Evolutionary conservation across 108 stramenopile species (phyloP).

Genomic region (Mayamaea pseudoterrestris): DNA sequence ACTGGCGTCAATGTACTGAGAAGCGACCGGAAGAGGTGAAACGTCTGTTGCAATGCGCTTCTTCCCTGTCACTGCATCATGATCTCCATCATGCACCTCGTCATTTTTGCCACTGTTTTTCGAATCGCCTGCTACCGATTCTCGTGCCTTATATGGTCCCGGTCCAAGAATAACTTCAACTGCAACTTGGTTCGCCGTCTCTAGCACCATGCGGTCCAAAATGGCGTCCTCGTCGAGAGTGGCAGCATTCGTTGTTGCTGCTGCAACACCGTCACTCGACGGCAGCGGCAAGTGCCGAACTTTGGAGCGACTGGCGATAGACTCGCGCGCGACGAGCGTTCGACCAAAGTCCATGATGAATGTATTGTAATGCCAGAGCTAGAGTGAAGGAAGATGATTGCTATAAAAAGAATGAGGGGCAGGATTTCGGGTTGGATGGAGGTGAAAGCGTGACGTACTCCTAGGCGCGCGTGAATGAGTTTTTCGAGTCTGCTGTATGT

Average conservation of each 20-base stretch:
- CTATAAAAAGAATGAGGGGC: no score
- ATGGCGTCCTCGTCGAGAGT: conserved; percentile 1
- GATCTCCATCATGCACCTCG: no score
- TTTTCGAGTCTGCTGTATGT: no score
- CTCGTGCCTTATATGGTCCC: neutral
- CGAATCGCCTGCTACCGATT: neutral
- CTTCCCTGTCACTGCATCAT: no score
- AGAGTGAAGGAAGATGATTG: no score
- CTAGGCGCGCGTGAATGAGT: no score
- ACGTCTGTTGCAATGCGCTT: conserved; percentile 3
- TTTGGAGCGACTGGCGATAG: conserved; percentile 27
- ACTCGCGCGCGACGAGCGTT: conserved; percentile 20
- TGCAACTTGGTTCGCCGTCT: conserved; percentile 63
- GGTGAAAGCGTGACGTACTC: no score
- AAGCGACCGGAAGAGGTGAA: conserved; percentile 28
- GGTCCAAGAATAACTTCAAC: conserved; percentile 47
- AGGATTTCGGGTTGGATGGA: no score
- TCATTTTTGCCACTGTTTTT: neutral
- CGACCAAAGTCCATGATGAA: conserved; percentile 41
- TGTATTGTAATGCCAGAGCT: no score
- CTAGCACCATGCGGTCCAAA: conserved; percentile 27
- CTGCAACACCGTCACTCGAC: neutral
- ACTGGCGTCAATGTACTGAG: conserved; percentile 47
- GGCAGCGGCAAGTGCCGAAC: conserved; percentile 20
- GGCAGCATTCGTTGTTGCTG: conserved; percentile 1